Percentiles rank a stretch among this genome's conserved stretches.
phyloP scores from a whole-genome alignment of 2,329 filamentous ascomycete genomes.

The Ophiostoma sp. region DNA sequence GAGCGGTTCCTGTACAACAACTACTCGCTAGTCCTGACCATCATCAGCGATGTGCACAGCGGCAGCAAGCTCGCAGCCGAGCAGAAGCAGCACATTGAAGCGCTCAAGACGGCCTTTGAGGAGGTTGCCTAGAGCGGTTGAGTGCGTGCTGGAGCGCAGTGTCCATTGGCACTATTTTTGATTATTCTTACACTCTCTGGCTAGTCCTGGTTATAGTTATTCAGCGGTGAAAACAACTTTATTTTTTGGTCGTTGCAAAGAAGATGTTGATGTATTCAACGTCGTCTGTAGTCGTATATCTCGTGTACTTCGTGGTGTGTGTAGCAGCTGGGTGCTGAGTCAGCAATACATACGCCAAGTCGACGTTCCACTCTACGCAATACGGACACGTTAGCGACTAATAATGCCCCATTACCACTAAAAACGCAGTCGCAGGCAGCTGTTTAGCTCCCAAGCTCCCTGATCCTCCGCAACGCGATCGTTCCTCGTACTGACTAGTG shows the following conservation, averaged over 20 bases:
- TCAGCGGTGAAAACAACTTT: background rate
- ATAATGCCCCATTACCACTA: background rate
- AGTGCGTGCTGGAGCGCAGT: too few species aligned
- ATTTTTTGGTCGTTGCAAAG: too few species aligned
- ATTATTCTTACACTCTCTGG: background rate
- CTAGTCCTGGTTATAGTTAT: background rate
- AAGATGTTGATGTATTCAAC: too few species aligned
- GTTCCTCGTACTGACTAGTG: background rate
- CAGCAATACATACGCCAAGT: too few species aligned
- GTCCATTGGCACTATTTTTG: background rate
- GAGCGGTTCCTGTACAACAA: slow-evolving; percentile 93
- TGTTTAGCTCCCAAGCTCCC: slow-evolving; percentile 10
- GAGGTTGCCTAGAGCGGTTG: slow-evolving; percentile 37
- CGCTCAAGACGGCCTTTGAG: slow-evolving; percentile 54
- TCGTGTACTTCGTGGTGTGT: background rate
- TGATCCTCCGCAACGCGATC: background rate
- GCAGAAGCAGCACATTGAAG: slow-evolving; percentile 69
- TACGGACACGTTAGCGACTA: slow-evolving; percentile 4
- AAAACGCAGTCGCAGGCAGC: slow-evolving; percentile 7
- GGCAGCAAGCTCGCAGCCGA: slow-evolving; percentile 66
- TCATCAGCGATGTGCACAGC: slow-evolving; percentile 65
- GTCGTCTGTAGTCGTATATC: too few species aligned
- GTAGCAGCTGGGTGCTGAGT: too few species aligned
- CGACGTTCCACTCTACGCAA: background rate
- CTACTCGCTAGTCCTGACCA: slow-evolving; percentile 88